phyloP scores from a whole-genome alignment of 768 basidiomycete species.

The Chalciporus sphaerocephalus region DNA sequence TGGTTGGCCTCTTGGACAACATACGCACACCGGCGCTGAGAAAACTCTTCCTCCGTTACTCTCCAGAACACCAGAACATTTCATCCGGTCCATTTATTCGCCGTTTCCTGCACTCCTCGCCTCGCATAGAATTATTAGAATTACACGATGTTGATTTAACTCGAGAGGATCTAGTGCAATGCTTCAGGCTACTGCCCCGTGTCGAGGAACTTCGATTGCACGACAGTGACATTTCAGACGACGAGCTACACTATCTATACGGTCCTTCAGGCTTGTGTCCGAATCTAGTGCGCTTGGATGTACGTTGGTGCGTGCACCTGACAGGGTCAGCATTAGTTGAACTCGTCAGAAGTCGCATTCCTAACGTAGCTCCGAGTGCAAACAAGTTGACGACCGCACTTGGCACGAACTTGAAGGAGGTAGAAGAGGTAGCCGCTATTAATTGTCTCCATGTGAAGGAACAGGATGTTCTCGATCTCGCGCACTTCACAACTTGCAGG shows the following conservation, averaged over 20 bases:
- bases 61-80: constrained; percentile 17
- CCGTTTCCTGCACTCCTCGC: constrained; percentile 27
- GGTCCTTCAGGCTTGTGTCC: constrained; percentile 44
- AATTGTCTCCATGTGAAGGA: constrained; percentile 57
- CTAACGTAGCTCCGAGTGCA: background rate
- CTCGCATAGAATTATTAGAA: constrained; percentile 41
- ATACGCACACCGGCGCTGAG: constrained; percentile 35
- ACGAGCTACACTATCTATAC: constrained; percentile 36
- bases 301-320: constrained; percentile 58
- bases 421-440: constrained; percentile 48
- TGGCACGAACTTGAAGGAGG: constrained; percentile 26
- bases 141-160: constrained; percentile 47
- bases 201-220: constrained; percentile 51
- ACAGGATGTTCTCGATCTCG: constrained; percentile 48
- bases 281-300: constrained; percentile 43
- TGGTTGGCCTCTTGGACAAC: constrained; percentile 27
- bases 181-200: constrained; percentile 34
- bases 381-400: constrained; percentile 1
- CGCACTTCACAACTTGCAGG: constrained; percentile 43
- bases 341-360: constrained; percentile 41
- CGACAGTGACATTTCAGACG: constrained; percentile 53
- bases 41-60: constrained; percentile 39
- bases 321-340: constrained; percentile 48
- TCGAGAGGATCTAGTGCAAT: constrained; percentile 34
- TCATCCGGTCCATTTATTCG: constrained; percentile 27